Evolutionary conservation across 345 rosid genomes (phyloP), one percentile per base, ranked within the genome.

Genomic region (Populus alba): DNA sequence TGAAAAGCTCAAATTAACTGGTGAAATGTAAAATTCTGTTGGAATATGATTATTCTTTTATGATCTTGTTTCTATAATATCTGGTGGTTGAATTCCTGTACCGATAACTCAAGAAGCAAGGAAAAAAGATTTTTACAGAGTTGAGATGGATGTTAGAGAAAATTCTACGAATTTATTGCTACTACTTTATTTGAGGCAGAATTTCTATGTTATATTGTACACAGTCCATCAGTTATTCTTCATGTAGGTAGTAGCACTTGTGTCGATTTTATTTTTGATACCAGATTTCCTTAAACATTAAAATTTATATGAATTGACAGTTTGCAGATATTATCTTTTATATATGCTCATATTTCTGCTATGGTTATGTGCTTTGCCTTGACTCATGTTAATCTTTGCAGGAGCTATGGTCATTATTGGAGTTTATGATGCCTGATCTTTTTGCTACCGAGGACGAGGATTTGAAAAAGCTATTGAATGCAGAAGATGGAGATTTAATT

Each of bases 371-470:
- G 66, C 59, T 78, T 43, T 74, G 75, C 75, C 43, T 67, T 83
- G 75, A 81, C 33, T 73, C 55, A 51, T 55, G 29, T 61, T 83
- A 78, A 41, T 71, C 41, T 62, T 77, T 87, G 80, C 84, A 96
- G 99, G 99, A 96, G 85, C 81, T 96, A 35, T 94, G 99, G 98
- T 94, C 99, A 65, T 81, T 96, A 72, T 85, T 96, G 87, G 99
- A 96, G 83, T 94, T 96, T 85, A 92, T 94, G 97, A 78, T 96
- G 89, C 99, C 98, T 68, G 94, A 92, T 86, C 91, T 96, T 87
- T 96, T 96, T 86, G 91, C 92, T 47, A 94, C 97, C 29, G 98
- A 91, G 79, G 92, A 94, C 81, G 92, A 87, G 47, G 99, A 92
- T 87, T 88, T 96, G 90, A 96, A 94, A 84, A 96, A 90, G 85